Evolutionary conservation across 2,329 filamentous ascomycete genomes (phyloP).

Genomic region (Colletotrichum tropicicola): DNA sequence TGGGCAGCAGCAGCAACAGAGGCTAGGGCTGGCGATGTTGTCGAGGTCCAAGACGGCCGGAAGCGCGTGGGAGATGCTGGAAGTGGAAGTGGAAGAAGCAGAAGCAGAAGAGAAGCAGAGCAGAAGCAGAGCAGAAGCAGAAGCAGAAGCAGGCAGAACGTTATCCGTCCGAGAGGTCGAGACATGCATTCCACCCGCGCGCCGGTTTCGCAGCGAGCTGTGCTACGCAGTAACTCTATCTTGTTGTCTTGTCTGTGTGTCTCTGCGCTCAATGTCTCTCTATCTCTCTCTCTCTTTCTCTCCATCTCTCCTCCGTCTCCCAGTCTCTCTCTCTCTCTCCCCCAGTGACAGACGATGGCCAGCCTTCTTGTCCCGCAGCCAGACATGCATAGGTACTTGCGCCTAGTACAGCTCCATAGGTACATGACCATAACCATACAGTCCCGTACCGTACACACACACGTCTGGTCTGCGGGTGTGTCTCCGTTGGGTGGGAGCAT

Average conservation of each 20-base stretch:
- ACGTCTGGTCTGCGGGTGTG: not conserved
- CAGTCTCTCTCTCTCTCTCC: too few relatives aligned
- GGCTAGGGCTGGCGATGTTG: not conserved
- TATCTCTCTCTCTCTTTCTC: too few relatives aligned
- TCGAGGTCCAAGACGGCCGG: not conserved
- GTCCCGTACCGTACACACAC: not conserved
- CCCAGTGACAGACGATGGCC: too few relatives aligned
- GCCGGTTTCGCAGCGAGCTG: slow-evolving; percentile 1
- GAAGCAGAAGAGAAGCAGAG: not conserved
- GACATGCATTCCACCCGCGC: slow-evolving; percentile 1
- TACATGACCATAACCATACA: not conserved
- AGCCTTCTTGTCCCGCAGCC: too few relatives aligned
- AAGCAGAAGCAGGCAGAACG: not conserved
- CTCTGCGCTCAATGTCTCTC: slow-evolving; percentile 10
- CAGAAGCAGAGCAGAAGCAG: not conserved
- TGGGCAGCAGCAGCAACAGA: slow-evolving; percentile 10
- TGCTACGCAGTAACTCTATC: not conserved
- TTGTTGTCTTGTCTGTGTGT: slow-evolving; percentile 1
- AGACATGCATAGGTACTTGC: too few relatives aligned
- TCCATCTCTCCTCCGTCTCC: too few relatives aligned
- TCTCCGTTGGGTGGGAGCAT: slow-evolving; percentile 13
- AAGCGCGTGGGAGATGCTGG: not conserved
- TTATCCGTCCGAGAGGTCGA: not conserved
- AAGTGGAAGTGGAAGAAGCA: too few relatives aligned
- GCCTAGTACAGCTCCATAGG: too few relatives aligned